A percentile compares a stretch with the other conserved stretches of the same genome.
phyloP scores from a whole-genome alignment of 495 filamentous ascomycete genomes.

The Amphirosellinia nigrospora region DNA sequence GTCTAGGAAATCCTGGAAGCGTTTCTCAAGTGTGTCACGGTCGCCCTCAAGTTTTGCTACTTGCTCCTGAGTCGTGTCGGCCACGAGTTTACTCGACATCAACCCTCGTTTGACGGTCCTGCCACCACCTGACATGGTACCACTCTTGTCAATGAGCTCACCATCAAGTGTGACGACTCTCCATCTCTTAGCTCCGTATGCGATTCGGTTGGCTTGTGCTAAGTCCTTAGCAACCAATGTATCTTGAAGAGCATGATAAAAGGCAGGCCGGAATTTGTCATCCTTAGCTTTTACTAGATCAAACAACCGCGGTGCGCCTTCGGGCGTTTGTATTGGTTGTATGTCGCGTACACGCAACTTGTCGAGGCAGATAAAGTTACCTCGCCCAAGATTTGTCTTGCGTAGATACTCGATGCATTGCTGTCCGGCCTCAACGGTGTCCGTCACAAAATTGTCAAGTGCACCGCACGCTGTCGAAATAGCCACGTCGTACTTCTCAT shows the following conservation, averaged over 20 bases:
- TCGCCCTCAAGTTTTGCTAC: slow-evolving; percentile 85
- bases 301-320: slow-evolving; percentile 89
- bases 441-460: slow-evolving; percentile 94
- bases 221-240: slow-evolving; percentile 93
- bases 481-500: slow-evolving; percentile 91
- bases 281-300: slow-evolving; percentile 91
- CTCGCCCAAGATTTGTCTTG: slow-evolving; percentile 96
- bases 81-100: slow-evolving; percentile 94
- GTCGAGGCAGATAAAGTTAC: slow-evolving; percentile 94
- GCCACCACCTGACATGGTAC: slow-evolving; percentile 98
- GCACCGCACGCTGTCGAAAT: slow-evolving; percentile 94
- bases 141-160: slow-evolving; percentile 94
- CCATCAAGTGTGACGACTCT: slow-evolving; percentile 94
- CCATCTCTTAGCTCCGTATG: slow-evolving; percentile 91
- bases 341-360: slow-evolving; percentile 80
- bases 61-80: slow-evolving; percentile 84
- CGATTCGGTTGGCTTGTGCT: slow-evolving; percentile 92
- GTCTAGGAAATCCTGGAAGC: slow-evolving; percentile 80
- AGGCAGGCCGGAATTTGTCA: slow-evolving; percentile 85
- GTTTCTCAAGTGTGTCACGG: slow-evolving; percentile 80
- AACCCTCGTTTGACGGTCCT: slow-evolving; percentile 83
- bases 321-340: slow-evolving; percentile 80
- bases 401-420: slow-evolving; percentile 97
- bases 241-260: slow-evolving; percentile 91
- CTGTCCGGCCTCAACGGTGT: slow-evolving; percentile 91